Percentiles rank a stretch among this genome's conserved stretches.
Conservation (phyloP, 257 asterid genomes). For the Nicotiana noctiflora region DNA sequence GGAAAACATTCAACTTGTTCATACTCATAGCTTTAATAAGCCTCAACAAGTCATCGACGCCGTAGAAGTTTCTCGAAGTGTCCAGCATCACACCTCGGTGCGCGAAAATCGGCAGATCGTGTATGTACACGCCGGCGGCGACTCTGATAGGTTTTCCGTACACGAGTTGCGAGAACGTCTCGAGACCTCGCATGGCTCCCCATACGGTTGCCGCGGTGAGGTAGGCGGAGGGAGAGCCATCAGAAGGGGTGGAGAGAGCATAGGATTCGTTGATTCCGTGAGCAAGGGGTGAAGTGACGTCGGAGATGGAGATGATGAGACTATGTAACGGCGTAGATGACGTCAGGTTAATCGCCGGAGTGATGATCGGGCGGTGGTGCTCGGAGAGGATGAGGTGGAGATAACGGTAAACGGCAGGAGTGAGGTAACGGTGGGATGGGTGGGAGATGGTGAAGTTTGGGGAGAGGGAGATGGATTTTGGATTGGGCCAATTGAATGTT, state of each 20-base stretch:
- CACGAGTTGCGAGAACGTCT: slow-evolving; percentile 77
- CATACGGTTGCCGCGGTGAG: slow-evolving; percentile 50
- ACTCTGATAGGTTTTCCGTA: slow-evolving; percentile 39
- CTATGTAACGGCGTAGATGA: slow-evolving; percentile 32
- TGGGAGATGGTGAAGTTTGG: slow-evolving; percentile 43
- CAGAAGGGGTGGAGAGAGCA: slow-evolving; percentile 37
- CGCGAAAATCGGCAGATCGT: slow-evolving; percentile 58
- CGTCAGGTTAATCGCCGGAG: slow-evolving; percentile 48
- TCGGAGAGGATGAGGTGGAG: slow-evolving; percentile 32
- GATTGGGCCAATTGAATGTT: slow-evolving; percentile 54
- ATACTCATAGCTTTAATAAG: slow-evolving; percentile 70
- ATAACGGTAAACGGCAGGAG: slow-evolving; percentile 60
- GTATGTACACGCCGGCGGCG: slow-evolving; percentile 45
- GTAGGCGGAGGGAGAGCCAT: slow-evolving; percentile 26
- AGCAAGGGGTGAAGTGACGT: slow-evolving; percentile 33
- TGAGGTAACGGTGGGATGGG: slow-evolving; percentile 45
- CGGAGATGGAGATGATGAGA: slow-evolving; percentile 38
- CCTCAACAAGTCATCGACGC: slow-evolving; percentile 51
- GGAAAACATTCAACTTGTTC: slow-evolving; percentile 89
- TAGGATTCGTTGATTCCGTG: slow-evolving; percentile 89
- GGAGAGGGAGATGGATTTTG: slow-evolving; percentile 50
- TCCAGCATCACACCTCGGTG: slow-evolving; percentile 78
- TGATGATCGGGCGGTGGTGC: slow-evolving; percentile 42
- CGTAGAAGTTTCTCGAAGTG: slow-evolving; percentile 72
- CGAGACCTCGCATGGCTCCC: slow-evolving; percentile 96